Evolutionary conservation across 495 filamentous ascomycete genomes (phyloP), one percentile per base, ranked within the genome.

Genomic region (Podospora anserina): DNA sequence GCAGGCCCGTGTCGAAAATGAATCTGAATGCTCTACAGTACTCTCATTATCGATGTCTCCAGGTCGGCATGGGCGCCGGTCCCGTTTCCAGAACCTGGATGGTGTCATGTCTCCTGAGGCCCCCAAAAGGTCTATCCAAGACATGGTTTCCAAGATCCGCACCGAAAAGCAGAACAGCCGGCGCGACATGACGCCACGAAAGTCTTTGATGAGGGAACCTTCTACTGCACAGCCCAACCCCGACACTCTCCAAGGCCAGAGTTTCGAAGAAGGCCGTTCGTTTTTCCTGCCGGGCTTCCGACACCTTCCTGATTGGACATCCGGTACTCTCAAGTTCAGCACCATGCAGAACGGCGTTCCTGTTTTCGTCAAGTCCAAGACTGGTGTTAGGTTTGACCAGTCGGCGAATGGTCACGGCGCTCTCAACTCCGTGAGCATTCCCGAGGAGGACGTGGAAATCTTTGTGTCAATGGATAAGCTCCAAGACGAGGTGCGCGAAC

Each of bases 401-500:
- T 74, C 69, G 20, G 69, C 71, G 1, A 71, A 77, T 26, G 68
- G 77, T 26, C 81, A 84, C 62, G 79, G 71, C 9, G 74, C 79
- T 18, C 66, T 84, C 13, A 80, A 81, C 65, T 75, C 64, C 0
- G 71, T 82, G 27, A 69, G 74, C 30, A 77, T 84, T 28, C 76
- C 78, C 54, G 75, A 81, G 62, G 82, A 84, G 63, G 82, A 85
- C 67, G 78, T 80, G 73, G 75, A 82, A 61, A 83, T 85, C 34
- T 84, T 85, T 64, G 82, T 83, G 28, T 83, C 82, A 13, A 72
- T 84, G 75, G 82, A 85, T 82, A 85, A 83, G 81, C 83, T 85
- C 81, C 82, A 80, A 63, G 80, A 83, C 34, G 82, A 85, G 67
- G 79, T 85, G 63, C 73, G 79, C 61, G 78, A 81, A 64, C 73